Percentiles rank a stretch among this genome's conserved stretches.
Evolutionary conservation across 768 basidiomycete genomes (phyloP).

Genomic region (Suillus plorans): DNA sequence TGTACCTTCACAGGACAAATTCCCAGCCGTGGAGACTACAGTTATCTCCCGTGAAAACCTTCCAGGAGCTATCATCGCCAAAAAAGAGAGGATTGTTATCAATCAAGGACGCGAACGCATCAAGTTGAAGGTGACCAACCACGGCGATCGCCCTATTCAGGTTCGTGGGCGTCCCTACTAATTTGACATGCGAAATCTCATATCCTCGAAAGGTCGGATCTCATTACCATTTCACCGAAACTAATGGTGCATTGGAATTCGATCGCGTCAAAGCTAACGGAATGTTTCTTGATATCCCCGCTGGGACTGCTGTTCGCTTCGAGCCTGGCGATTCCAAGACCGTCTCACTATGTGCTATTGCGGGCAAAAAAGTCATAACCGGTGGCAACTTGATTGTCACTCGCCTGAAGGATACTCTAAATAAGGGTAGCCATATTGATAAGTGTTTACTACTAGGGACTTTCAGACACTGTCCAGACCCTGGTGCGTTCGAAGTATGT

Average conservation of each 20-base stretch:
- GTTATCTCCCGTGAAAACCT: slow-evolving; percentile 53
- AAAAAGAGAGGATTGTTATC: slow-evolving; percentile 65
- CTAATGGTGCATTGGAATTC: slow-evolving; percentile 77
- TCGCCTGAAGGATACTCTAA: slow-evolving; percentile 43
- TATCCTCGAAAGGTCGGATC: slow-evolving; percentile 68
- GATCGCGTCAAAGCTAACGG: slow-evolving; percentile 82
- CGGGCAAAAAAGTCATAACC: slow-evolving; percentile 65
- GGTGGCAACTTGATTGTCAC: slow-evolving; percentile 72
- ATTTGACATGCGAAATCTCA: slow-evolving; percentile 3
- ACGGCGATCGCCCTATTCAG: slow-evolving; percentile 92
- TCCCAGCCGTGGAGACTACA: slow-evolving; percentile 53
- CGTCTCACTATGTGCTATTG: slow-evolving; percentile 78
- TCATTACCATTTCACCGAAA: slow-evolving; percentile 93
- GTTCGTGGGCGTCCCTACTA: slow-evolving; percentile 36
- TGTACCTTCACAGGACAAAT: slow-evolving; percentile 61
- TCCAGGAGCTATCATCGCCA: slow-evolving; percentile 77
- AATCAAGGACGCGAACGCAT: slow-evolving; percentile 74
- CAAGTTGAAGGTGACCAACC: slow-evolving; percentile 78
- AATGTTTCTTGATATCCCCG: slow-evolving; percentile 86
- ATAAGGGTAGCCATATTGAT: slow-evolving; percentile 48
- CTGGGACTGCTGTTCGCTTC: slow-evolving; percentile 95
- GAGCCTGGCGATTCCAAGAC: slow-evolving; percentile 91
- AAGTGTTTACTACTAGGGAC: slow-evolving; percentile 51
- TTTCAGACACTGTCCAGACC: slow-evolving; percentile 72
- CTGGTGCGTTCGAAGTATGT: slow-evolving; percentile 51